Base-by-base conservation (phyloP, 1,284 basidiomycete species). In the Paramarasmius palmivorus region DNA sequence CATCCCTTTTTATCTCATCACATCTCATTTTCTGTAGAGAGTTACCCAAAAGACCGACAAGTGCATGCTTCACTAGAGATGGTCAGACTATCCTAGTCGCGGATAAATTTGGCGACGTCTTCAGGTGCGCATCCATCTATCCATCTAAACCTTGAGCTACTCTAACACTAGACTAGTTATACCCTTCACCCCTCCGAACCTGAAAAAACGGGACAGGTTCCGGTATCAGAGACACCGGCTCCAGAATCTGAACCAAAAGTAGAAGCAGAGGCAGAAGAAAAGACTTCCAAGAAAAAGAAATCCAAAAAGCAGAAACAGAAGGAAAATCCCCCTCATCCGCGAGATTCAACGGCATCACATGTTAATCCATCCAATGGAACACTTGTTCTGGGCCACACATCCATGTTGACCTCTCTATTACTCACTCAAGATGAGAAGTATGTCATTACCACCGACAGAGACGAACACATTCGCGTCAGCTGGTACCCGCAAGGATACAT, bases 381-480 rank as follows among this genome's bases (percentile, higher is more conserved):
- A 4, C 84, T 95, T 50, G 70, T 96, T 29, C 75, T 95, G 1
- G 93, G 95, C 4, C 95, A 97, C 63, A 84, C 90, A 0, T 96
- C 93, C 9, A 81, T 93, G 46, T 72, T 97, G 52, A 95, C 88
- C 3, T 71, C 79, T 1, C 85, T 91, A 65, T 62, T 86, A 38
- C 78, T 95, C 49, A 81, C 86, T 0, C 65, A 68, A 0, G 85
- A 92, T 63, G 84, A 88, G 58, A 79, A 78, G 53, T 86, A 80
- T 63, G 85, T 98, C 63, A 78, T 96, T 60, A 92, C 93, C 0
- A 88, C 92, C 0, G 95, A 97, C 67, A 74, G 95, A 42, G 95
- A 97, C 65, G 95, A 97, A 66, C 95, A 97, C 66, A 88, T 98
- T 50, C 80, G 95, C 50, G 81, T 95, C n/a, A 93, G 90, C 63